Evolutionary conservation across 2,329 filamentous ascomycete species (phyloP), one percentile per base, ranked within the genome.

Genomic region (Canariomyces notabilis): DNA sequence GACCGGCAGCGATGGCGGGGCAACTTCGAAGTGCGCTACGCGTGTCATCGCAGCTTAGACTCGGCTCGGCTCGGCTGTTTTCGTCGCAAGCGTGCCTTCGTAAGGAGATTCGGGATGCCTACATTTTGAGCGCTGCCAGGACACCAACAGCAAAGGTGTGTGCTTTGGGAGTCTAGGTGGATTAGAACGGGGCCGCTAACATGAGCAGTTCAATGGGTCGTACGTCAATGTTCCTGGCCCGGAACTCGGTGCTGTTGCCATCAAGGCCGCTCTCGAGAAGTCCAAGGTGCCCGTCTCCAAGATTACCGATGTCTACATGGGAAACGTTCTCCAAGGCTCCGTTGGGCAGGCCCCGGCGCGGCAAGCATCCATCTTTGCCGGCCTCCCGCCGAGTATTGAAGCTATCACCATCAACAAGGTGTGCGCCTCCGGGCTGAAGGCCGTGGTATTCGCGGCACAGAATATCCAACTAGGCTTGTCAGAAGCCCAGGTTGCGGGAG

Each of bases 381-480:
- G 90, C 2, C 79, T 97, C 4, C 77, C 89, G 8, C 73, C 82
- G n/a, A 80, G 76, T 6, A 78, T 94, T 46, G 93, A 98, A 70
- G 86, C 90, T 29, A 83, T 85, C 41, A 97, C 93, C 14, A 84
- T 98, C 68, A 98, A 98, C 76, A 98, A 98, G 71, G 93, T 98
- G 50, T 98, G 93, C 72, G 86, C 93, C 4, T 96, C 90, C 0
- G 93, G 93, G 5, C 74, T 98, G 55, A 98, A 98, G 68, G 87
- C 93, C 1, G 89, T 97, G 4, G 82, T 79, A 18, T 78, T 97
- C 36, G 93, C 91, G 1, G 91, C 91, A 1, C 89, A 95, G 62
- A 93, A 95, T 62, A 95, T 97, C 58, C 88, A 96, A 68, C 79
- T 98, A 9, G 91, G 93, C 5, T 76, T 95, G 8, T 80, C 89